Base-by-base conservation (phyloP, 257 asterid genomes). In the Penstemon newberryi region DNA sequence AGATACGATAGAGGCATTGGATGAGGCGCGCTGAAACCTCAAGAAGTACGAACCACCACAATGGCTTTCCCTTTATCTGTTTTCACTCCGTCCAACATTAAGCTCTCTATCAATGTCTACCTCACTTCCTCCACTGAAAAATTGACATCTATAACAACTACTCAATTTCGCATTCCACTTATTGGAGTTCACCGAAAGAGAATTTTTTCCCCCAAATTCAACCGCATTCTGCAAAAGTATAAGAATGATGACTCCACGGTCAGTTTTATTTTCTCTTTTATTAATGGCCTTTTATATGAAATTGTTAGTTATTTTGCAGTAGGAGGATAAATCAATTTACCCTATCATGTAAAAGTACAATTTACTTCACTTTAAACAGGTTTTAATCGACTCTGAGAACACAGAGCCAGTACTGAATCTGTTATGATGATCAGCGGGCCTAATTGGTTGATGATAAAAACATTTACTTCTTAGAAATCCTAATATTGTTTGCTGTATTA, bases 221-320 rank as follows among this genome's bases (percentile, higher is more conserved):
- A 60, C 47, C 73, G 82, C 85, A 79, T 78, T 85, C 66, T 70
- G 76, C 87, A 7, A 74, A 86, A 64, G 15, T 77, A 38, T 6
- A 85, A 58, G 15, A 76, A 77, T 53, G 33, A 64, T 42, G 59
- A 39, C 60, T 69, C 83, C 12, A 56, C 15, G 90, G 95, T 87
- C 54, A 79, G 85, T 84, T 56, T 43, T 42, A 5, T 71, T 78
- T 8, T 13, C 13, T 11, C 57, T 43, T 41, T 47, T 11, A 7
- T 49, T 10, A 4, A 36, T 39, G 6, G 46, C 6, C n/a, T 37
- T 41, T 6, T 5, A 3, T 47, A 53, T 4, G 19, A 46, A 57
- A 49, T 41, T 6, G 15, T 49, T 0, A 8, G n/a, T 52, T 74
- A 19, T 5, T 4, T 19, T 13, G 53, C 8, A 15, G 59, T 61